Evolutionary conservation across 2,329 filamentous ascomycete species (phyloP), one percentile per base, ranked within the genome.

Genomic region (Lasiodiplodia citricola): DNA sequence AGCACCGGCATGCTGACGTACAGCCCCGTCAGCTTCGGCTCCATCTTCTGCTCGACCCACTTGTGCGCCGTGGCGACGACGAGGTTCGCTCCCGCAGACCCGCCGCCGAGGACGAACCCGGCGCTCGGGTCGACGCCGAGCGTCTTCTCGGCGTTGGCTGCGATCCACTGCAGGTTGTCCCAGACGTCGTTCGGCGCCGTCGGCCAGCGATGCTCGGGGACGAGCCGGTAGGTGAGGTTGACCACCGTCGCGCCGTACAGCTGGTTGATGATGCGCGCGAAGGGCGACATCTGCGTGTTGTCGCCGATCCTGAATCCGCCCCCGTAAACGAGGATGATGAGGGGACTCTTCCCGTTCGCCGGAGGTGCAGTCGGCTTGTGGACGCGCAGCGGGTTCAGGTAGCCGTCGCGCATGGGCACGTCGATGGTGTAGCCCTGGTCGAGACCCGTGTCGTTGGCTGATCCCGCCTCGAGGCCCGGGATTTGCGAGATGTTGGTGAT

Each of bases 131-230:
- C 63, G 10, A 4, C 63, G 2, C 62, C 62, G 16, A 65, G 47
- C n/a, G n/a, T n/a, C 2, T 11, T 8, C 1, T 55, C 35, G 62
- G 11, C 2, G 50, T 54, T 55, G 50, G 50, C 31, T 1, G 51
- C 37, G 2, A 79, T 72, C 75, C 78, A 81, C 68, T 74, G 70
- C 0, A 80, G 51, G 4, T 75, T 76, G 60, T 63, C 60, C 60
- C 60, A 63, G 4, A 52, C 60, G 18, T 63, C 60, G 60, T 63
- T 51, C 2, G 60, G 60, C 8, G 28, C 41, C 3, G 44, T 47
- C 18, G 60, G 60, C 8, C 18, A 63, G 16, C 16, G 25, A 18
- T 63, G 25, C 2, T 18, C 14, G 1, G 60, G 60, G 21, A 31
- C 44, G 5, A 63, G 60, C 10, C 60, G 60, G 60, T 63, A 63